Evolutionary conservation across 2,329 filamentous ascomycete genomes (phyloP).

Genomic region (Diaporthe vaccinii): DNA sequence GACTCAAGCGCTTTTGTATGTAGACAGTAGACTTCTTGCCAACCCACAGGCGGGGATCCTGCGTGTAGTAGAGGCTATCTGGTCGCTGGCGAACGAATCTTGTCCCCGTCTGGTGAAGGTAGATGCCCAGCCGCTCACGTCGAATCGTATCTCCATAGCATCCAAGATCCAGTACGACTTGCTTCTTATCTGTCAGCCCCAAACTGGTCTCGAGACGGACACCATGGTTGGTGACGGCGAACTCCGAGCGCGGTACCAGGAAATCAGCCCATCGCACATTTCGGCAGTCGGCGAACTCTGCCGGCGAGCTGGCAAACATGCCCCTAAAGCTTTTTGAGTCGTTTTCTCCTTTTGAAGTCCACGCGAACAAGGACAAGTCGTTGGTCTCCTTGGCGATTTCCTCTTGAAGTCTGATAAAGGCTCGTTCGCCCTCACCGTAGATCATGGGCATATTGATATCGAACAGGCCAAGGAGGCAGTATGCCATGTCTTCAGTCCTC

Average conservation of each 20-base stretch:
- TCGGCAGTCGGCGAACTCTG: constrained; percentile 34
- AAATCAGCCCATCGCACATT: background rate
- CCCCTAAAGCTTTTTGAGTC: constrained; percentile 31
- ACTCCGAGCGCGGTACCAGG: background rate
- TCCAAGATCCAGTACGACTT: background rate
- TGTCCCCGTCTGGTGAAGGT: background rate
- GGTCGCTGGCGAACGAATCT: background rate
- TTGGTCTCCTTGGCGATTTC: constrained; percentile 44
- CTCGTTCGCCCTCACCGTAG: constrained; percentile 46
- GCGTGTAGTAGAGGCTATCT: background rate
- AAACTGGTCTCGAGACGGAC: background rate
- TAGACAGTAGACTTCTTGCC: background rate
- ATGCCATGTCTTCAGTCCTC: constrained; percentile 45
- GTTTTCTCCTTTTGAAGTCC: constrained; percentile 31
- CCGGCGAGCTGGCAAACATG: constrained; percentile 36
- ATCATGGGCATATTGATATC: constrained; percentile 47
- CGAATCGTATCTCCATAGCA: background rate
- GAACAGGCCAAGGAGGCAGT: constrained; percentile 45
- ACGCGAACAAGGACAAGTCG: constrained; percentile 39
- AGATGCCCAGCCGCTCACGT: background rate
- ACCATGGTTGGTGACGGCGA: background rate
- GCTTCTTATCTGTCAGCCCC: background rate
- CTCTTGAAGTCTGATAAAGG: constrained; percentile 45
- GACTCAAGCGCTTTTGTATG: background rate
- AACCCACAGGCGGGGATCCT: background rate